A percentile compares a stretch with the other conserved stretches of the same genome.
These are phyloP conservation scores for Colletotrichum tamarilloi DNA, from an alignment of 2,329 filamentous ascomycete genomes.

Conservation along the genomic window DNA sequence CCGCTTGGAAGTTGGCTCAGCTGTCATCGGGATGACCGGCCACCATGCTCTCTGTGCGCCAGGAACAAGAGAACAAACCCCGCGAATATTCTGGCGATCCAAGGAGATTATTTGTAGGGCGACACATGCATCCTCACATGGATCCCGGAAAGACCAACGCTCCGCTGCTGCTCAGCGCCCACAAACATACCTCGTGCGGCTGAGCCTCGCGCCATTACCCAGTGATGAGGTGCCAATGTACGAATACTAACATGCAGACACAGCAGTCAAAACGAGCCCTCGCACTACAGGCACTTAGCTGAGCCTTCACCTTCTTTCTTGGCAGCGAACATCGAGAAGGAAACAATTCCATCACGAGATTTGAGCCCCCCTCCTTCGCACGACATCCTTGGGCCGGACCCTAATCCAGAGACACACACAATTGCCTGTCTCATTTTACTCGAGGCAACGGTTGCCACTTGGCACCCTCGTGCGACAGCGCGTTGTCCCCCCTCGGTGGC, in stretches of 20 bases:
- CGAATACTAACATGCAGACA: slow-evolving; percentile 8
- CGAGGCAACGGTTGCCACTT: slow-evolving; percentile 23
- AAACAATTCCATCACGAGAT: neutral
- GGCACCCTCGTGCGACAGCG: slow-evolving; percentile 16
- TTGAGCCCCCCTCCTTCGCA: slow-evolving; percentile 17
- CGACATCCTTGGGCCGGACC: neutral
- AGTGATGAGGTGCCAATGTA: neutral
- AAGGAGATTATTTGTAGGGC: neutral
- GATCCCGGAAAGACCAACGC: slow-evolving; percentile 1
- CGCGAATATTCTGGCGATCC: slow-evolving; percentile 6
- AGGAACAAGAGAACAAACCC: slow-evolving; percentile 8
- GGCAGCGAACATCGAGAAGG: neutral
- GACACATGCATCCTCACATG: slow-evolving; percentile 2
- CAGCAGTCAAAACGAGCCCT: neutral
- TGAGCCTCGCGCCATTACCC: neutral
- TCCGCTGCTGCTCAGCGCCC: neutral
- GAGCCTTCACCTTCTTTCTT: neutral
- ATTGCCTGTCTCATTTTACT: slow-evolving; percentile 15
- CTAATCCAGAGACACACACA: neutral
- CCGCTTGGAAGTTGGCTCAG: neutral
- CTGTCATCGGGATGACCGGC: neutral
- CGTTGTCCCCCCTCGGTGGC: slow-evolving; percentile 6
- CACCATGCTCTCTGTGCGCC: neutral
- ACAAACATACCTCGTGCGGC: neutral
- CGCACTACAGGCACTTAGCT: slow-evolving; percentile 28